These are phyloP conservation scores for Saururus chinensis DNA, from an alignment of 164 flowering plant species.

Conservation along the genomic window DNA sequence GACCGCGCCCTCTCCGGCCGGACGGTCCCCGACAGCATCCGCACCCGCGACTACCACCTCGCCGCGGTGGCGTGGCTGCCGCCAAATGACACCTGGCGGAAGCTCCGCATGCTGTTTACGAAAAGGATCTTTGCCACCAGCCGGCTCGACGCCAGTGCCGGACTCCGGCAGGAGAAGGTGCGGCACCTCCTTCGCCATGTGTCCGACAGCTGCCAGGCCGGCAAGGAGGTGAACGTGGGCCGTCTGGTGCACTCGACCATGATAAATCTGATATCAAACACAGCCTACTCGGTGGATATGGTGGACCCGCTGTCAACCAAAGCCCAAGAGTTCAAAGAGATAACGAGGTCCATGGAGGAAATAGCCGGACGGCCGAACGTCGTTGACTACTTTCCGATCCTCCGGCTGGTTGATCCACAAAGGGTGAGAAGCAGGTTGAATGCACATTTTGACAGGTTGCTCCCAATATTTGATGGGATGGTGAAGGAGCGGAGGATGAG, in stretches of 20 bases:
- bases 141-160: background rate
- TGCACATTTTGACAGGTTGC: background rate
- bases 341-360: background rate
- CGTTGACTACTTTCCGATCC: conserved; percentile 3
- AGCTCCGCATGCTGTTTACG: background rate
- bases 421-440: background rate
- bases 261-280: conserved; percentile 5
- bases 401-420: conserved; percentile 3
- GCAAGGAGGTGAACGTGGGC: background rate
- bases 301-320: background rate
- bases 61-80: background rate
- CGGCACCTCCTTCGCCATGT: background rate
- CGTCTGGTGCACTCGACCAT: background rate
- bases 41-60: background rate
- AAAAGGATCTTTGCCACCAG: background rate
- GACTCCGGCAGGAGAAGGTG: conserved; percentile 2
- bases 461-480: background rate
- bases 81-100: background rate
- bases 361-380: conserved; percentile 4
- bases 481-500: background rate
- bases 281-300: conserved; percentile 3
- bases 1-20: conserved; percentile 2
- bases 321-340: conserved; percentile 1
- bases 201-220: background rate
- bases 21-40: background rate